Conservation (phyloP, 352 stramenopile species). For the Phytophthora cryptogea region DNA sequence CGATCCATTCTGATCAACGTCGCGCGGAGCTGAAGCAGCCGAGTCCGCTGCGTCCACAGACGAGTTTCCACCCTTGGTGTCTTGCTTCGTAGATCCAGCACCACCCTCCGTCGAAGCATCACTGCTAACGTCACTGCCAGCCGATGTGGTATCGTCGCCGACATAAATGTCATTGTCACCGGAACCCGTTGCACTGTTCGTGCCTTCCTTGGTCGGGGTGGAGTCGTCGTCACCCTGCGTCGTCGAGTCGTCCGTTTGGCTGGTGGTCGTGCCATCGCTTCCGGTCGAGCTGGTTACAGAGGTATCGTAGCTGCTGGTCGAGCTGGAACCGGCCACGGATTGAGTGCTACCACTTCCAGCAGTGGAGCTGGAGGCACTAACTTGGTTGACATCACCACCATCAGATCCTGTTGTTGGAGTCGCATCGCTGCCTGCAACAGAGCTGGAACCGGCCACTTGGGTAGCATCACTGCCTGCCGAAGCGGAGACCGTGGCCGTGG, state of each 20-base stretch:
- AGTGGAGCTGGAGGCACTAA: slow-evolving; percentile 6
- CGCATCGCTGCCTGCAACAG: neutral
- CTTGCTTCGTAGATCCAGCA: slow-evolving; percentile 4
- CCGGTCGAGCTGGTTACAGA: slow-evolving; percentile 9
- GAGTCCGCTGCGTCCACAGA: slow-evolving; percentile 9
- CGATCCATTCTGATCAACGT: slow-evolving; percentile 6
- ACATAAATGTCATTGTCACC: neutral
- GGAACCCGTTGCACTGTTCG: neutral
- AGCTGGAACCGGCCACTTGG: slow-evolving; percentile 3
- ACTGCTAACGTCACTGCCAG: slow-evolving; percentile 1
- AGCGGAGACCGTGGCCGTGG: slow-evolving; percentile 5
- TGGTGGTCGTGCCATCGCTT: slow-evolving; percentile 11
- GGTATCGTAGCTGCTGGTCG: slow-evolving; percentile 7
- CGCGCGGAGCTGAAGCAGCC: slow-evolving; percentile 10
- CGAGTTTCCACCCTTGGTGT: slow-evolving; percentile 1
- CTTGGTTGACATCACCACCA: slow-evolving; percentile 4
- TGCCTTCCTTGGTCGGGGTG: slow-evolving; percentile 1
- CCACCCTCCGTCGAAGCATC: neutral
- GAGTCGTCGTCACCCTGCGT: neutral
- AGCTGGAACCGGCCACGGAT: slow-evolving; percentile 7
- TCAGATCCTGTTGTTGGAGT: neutral
- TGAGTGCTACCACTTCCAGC: slow-evolving; percentile 9
- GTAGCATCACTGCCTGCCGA: slow-evolving; percentile 5
- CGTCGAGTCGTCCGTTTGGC: slow-evolving; percentile 14
- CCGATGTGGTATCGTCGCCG: slow-evolving; percentile 4